A percentile compares a stretch with the other conserved stretches of the same genome.
Evolutionary conservation across 2,329 filamentous ascomycete genomes (phyloP).

Genomic region (Trichoderma koningii): DNA sequence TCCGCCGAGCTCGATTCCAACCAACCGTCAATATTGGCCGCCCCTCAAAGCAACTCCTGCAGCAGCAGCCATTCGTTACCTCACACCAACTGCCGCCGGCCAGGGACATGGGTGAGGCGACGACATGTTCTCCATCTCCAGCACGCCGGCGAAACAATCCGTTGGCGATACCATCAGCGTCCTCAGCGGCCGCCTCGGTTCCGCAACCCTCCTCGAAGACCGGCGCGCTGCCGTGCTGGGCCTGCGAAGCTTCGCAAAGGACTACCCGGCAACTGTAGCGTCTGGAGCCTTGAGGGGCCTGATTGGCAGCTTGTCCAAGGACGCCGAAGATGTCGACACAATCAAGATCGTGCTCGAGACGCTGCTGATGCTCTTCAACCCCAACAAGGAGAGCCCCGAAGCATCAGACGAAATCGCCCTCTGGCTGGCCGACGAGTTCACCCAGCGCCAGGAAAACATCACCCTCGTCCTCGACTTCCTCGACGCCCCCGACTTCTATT

Average conservation of each 20-base stretch:
- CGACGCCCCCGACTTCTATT: conserved; percentile 85
- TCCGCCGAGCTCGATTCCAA: conserved; percentile 1
- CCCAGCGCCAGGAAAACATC: conserved; percentile 95
- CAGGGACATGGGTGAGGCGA: conserved; percentile 19
- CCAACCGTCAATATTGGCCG: background rate
- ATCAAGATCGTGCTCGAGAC: conserved; percentile 95
- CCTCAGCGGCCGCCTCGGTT: conserved; percentile 81
- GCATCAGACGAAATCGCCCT: conserved; percentile 93
- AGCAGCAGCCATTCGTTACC: background rate
- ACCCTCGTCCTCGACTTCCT: conserved; percentile 86
- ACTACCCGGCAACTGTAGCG: conserved; percentile 92
- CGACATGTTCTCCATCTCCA: conserved; percentile 64
- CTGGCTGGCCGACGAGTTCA: conserved; percentile 98
- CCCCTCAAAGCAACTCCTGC: background rate
- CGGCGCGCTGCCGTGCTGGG: conserved; percentile 90
- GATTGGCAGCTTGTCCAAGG: conserved; percentile 81
- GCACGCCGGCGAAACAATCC: conserved; percentile 90
- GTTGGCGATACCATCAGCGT: conserved; percentile 92
- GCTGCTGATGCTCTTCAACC: conserved; percentile 84
- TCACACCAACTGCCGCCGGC: background rate
- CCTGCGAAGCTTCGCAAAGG: conserved; percentile 91
- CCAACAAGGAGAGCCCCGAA: conserved; percentile 74
- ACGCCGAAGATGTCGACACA: conserved; percentile 93
- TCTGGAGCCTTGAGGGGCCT: conserved; percentile 88
- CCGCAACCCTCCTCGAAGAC: conserved; percentile 90